phyloP scores from a whole-genome alignment of 192 early-diverging fungal genomes.

The Coemansia brasiliensis region DNA sequence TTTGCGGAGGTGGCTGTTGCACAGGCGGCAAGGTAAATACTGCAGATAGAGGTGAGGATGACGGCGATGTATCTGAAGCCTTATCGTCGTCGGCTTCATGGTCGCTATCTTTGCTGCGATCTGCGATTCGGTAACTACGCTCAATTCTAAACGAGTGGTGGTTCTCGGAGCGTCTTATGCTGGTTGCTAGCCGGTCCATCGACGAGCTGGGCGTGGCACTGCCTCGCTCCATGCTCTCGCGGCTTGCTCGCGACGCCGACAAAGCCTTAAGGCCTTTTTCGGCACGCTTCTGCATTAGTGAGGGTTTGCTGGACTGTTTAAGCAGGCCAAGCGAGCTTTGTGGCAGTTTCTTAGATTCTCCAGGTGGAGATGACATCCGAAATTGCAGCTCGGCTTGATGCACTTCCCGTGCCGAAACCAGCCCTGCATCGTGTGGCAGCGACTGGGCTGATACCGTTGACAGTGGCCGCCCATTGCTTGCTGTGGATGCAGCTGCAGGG shows the following conservation, averaged over 20 bases:
- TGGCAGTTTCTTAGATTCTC: not conserved
- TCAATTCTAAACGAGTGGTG: conserved; percentile 40
- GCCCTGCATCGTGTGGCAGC: conserved; percentile 17
- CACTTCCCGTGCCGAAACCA: conserved; percentile 28
- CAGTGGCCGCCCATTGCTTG: conserved; percentile 4
- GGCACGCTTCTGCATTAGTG: conserved; percentile 39
- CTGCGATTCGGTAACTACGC: conserved; percentile 42
- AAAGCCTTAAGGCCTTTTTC: conserved; percentile 26
- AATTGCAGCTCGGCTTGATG: conserved; percentile 52
- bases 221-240: conserved; percentile 47
- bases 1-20: conserved; percentile 40
- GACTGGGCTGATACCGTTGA: conserved; percentile 20
- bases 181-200: conserved; percentile 31
- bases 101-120: conserved; percentile 39
- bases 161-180: conserved; percentile 15
- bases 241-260: conserved; percentile 20
- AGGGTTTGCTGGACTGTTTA: conserved; percentile 22
- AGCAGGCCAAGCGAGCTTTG: conserved; percentile 8
- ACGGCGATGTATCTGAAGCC: conserved; percentile 29
- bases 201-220: conserved; percentile 39
- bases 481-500: not conserved
- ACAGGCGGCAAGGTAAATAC: conserved; percentile 39
- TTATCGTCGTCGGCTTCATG: conserved; percentile 11
- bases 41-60: conserved; percentile 37
- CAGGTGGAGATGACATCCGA: conserved; percentile 21